These are phyloP conservation scores for Eudorina sp. DNA, from an alignment of 139 green algal species.

Conservation along the genomic window DNA sequence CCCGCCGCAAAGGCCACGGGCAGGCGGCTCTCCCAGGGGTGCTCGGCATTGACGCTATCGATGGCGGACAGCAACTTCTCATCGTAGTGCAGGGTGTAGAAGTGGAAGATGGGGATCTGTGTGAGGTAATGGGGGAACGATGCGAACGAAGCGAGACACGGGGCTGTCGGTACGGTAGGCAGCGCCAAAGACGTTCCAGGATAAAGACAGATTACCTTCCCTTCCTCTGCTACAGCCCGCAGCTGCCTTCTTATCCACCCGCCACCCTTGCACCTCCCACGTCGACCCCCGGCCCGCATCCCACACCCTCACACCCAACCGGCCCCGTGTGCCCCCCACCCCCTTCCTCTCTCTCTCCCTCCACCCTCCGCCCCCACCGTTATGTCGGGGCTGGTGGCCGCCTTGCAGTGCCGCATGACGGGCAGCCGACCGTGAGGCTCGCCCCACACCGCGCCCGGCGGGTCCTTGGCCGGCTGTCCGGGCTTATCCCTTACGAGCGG, in stretches of 20 bases:
- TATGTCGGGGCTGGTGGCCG: not conserved
- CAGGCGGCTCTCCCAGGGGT: not conserved
- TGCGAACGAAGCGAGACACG: no score
- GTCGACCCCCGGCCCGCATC: no score
- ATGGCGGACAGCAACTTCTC: not conserved
- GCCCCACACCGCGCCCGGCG: not conserved
- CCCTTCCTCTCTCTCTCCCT: no score
- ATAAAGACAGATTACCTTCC: no score
- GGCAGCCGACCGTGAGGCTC: conserved; percentile 21
- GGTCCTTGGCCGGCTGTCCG: not conserved
- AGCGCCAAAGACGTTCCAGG: no score
- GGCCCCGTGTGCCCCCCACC: no score
- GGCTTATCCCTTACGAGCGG: no score
- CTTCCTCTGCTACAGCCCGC: no score
- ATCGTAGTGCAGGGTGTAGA: conserved; percentile 8
- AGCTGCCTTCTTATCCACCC: no score
- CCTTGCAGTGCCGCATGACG: conserved; percentile 29
- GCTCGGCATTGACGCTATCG: not conserved
- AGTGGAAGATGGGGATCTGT: conserved; percentile 39
- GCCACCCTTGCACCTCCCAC: no score
- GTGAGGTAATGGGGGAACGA: not conserved
- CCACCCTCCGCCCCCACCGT: not conserved
- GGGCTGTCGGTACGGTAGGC: no score
- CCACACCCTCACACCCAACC: no score
- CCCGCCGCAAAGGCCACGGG: conserved; percentile 9